Percentiles rank a stretch among this genome's conserved stretches.
These are phyloP conservation scores for Neurospora sp. DNA, from an alignment of 495 filamentous ascomycete species.

Conservation along the genomic window DNA sequence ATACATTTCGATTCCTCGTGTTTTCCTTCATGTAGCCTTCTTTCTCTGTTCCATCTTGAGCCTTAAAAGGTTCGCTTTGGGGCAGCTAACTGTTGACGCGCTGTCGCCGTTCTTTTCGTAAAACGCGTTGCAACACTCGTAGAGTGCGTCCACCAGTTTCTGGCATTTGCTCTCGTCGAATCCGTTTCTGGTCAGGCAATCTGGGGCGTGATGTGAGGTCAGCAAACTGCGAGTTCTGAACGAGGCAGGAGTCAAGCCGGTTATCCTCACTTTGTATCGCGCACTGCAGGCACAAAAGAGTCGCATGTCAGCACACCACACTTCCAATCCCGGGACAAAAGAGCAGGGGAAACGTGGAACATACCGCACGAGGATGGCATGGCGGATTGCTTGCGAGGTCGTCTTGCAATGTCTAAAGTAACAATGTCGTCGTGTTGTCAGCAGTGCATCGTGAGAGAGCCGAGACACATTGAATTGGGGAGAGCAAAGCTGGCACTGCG, in stretches of 20 bases:
- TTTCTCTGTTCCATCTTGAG: conserved; percentile 82
- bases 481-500: background rate
- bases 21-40: conserved; percentile 17
- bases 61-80: conserved; percentile 65
- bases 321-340: background rate
- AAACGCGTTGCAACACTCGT: conserved; percentile 87
- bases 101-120: conserved; percentile 72
- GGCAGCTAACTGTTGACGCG: conserved; percentile 72
- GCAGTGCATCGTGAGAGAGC: background rate
- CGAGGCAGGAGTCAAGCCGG: background rate
- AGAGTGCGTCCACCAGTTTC: conserved; percentile 76
- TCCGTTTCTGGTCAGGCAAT: conserved; percentile 74
- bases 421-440: no score
- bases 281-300: conserved; percentile 41
- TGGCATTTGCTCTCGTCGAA: conserved; percentile 82
- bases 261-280: conserved; percentile 66
- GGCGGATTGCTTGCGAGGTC: conserved; percentile 67
- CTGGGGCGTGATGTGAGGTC: conserved; percentile 30
- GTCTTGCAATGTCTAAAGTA: conserved; percentile 41
- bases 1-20: conserved; percentile 25
- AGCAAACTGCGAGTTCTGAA: conserved; percentile 6
- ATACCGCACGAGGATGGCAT: conserved; percentile 80
- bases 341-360: conserved; percentile 24
- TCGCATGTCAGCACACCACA: conserved; percentile 3
- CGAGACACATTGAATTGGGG: background rate